Evolutionary conservation across 2,329 filamentous ascomycete genomes (phyloP).

Genomic region (Trichoderma sp.): DNA sequence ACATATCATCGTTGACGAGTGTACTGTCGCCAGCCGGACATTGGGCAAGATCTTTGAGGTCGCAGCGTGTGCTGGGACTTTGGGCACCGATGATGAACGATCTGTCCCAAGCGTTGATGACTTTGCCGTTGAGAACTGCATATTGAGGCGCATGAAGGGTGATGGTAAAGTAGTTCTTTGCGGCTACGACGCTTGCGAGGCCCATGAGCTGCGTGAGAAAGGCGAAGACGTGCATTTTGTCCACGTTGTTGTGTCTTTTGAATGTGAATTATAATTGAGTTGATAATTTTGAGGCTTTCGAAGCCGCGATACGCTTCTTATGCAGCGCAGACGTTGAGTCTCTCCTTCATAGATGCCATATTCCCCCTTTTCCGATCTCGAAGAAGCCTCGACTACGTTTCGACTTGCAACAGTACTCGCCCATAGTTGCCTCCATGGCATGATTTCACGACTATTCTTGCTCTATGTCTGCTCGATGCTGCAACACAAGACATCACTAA

Average conservation of each 20-base stretch:
- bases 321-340: not conserved
- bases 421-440: not conserved
- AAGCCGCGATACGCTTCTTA: not conserved
- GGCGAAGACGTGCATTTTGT: not conserved
- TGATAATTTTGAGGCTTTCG: no score
- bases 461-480: not conserved
- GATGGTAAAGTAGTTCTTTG: slow-evolving; percentile 29
- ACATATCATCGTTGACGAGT: slow-evolving; percentile 31
- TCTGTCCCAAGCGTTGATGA: slow-evolving; percentile 30
- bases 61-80: slow-evolving; percentile 30
- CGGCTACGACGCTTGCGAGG: not conserved
- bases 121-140: slow-evolving; percentile 26
- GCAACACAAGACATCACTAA: not conserved
- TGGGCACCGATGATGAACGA: slow-evolving; percentile 32
- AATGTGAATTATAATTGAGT: not conserved
- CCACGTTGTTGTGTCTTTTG: not conserved
- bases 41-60: slow-evolving; percentile 21
- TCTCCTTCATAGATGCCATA: not conserved
- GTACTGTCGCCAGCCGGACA: slow-evolving; percentile 32
- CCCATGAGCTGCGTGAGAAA: not conserved
- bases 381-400: not conserved
- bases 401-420: not conserved
- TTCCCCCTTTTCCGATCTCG: not conserved
- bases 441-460: not conserved
- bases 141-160: slow-evolving; percentile 27